Conservation (phyloP, 108 stramenopile genomes). For the Discostella pseudostelligera region DNA sequence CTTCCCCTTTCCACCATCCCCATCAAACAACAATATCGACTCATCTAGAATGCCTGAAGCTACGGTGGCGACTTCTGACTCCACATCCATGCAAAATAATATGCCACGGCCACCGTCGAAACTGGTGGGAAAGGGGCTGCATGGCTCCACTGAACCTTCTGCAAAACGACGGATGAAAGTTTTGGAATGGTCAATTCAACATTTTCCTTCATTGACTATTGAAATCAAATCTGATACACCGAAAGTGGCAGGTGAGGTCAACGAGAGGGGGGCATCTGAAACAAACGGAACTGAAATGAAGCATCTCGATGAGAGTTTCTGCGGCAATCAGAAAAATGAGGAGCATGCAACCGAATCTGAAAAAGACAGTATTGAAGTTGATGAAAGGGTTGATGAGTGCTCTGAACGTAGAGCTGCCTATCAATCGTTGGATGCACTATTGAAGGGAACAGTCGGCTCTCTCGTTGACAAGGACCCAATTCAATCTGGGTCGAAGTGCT, state of each 20-base stretch:
- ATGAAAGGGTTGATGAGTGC: slow-evolving; percentile 22
- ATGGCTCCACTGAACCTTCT: slow-evolving; percentile 73
- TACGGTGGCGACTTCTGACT: not conserved
- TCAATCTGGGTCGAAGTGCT: not conserved
- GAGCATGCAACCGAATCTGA: slow-evolving; percentile 20
- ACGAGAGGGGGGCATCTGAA: not conserved
- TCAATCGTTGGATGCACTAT: slow-evolving; percentile 24
- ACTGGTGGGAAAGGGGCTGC: slow-evolving; percentile 52
- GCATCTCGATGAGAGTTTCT: not conserved
- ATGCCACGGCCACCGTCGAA: slow-evolving; percentile 30
- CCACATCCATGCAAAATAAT: slow-evolving; percentile 10
- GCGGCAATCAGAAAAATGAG: slow-evolving; percentile 1
- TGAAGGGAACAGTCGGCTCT: slow-evolving; percentile 4
- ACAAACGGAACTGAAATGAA: not conserved
- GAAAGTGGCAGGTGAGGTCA: not conserved
- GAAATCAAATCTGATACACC: not conserved
- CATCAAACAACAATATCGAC: slow-evolving; percentile 9
- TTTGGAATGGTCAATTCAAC: slow-evolving; percentile 52
- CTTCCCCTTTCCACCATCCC: slow-evolving; percentile 61
- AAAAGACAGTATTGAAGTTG: slow-evolving; percentile 17
- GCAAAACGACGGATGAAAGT: slow-evolving; percentile 73
- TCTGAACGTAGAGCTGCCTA: slow-evolving; percentile 22
- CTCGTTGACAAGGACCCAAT: not conserved
- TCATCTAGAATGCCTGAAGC: not conserved
- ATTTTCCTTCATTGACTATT: slow-evolving; percentile 18